These are phyloP conservation scores for Hymenoscyphus fructigenus DNA, from an alignment of 2,329 filamentous ascomycete genomes.

Conservation along the genomic window DNA sequence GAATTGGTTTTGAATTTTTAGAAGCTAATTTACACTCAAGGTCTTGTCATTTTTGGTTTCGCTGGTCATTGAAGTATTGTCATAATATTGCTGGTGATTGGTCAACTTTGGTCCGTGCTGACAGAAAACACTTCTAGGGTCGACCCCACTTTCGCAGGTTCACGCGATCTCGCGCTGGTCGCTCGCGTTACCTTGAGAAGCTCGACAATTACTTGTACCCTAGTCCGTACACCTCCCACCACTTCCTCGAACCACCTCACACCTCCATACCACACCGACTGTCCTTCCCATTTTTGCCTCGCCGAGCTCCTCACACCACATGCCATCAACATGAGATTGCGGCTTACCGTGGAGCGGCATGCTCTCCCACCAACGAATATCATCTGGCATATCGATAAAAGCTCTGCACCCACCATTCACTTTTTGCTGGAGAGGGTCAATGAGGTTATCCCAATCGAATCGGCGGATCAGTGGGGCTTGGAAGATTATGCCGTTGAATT, in stretches of 20 bases:
- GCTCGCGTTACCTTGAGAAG: no score
- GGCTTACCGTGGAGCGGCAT: constrained; percentile 70
- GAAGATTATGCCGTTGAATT: constrained; percentile 90
- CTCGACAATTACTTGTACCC: no score
- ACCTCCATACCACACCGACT: not conserved
- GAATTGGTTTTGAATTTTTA: no score
- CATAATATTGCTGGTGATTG: no score
- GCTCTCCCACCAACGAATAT: constrained; percentile 70
- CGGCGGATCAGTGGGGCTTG: constrained; percentile 67
- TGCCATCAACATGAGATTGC: constrained; percentile 61
- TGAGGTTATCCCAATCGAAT: constrained; percentile 77
- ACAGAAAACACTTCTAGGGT: no score
- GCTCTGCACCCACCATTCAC: constrained; percentile 60
- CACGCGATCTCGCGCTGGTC: no score
- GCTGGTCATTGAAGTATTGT: no score
- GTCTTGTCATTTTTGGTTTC: no score
- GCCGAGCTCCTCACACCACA: not conserved
- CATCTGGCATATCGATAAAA: constrained; percentile 65
- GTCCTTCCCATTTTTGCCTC: not conserved
- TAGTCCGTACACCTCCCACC: not conserved
- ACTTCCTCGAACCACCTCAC: not conserved
- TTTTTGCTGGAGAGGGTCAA: constrained; percentile 78
- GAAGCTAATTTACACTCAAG: no score
- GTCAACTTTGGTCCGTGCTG: no score
- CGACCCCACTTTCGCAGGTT: no score